Conservation (phyloP, 768 basidiomycete species). For the Lactarius sanguifluus region DNA sequence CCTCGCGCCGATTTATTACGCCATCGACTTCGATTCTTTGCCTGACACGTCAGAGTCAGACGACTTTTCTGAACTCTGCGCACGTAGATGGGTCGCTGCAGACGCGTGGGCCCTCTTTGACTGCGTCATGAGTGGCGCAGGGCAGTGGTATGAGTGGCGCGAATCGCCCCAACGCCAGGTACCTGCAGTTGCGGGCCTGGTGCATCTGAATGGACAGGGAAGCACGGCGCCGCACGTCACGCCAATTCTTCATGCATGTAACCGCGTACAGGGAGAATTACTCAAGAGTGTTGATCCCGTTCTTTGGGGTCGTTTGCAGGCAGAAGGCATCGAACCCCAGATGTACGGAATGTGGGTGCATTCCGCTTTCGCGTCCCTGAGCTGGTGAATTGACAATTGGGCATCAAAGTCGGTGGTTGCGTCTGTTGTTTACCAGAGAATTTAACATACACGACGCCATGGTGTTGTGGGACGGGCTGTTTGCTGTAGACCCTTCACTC, state of each 20-base stretch:
- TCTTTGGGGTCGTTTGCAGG: conserved; percentile 72
- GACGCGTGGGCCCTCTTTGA: conserved; percentile 87
- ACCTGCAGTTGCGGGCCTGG: conserved; percentile 46
- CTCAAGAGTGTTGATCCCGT: conserved; percentile 78
- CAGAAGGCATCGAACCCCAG: conserved; percentile 88
- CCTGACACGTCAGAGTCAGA: conserved; percentile 38
- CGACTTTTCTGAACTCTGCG: conserved; percentile 59
- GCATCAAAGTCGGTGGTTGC: conserved; percentile 77
- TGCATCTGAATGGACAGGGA: conserved; percentile 44
- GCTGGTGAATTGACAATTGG: conserved; percentile 21
- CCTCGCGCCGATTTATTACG: conserved; percentile 82
- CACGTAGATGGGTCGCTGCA: conserved; percentile 69
- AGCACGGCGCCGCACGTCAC: conserved; percentile 67
- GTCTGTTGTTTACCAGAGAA: conserved; percentile 91
- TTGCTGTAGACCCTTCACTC: conserved; percentile 81
- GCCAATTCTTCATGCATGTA: conserved; percentile 85
- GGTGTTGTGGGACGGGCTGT: conserved; percentile 93
- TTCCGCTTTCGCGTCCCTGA: background rate
- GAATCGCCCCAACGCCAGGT: conserved; percentile 32
- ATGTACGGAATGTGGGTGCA: conserved; percentile 88
- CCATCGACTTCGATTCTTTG: conserved; percentile 80
- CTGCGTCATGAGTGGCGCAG: conserved; percentile 73
- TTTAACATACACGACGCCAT: conserved; percentile 78
- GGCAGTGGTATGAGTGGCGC: conserved; percentile 67
- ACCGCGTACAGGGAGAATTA: conserved; percentile 69